Conservation (phyloP, 2,329 filamentous ascomycete species). For the Monilinia vaccinii-corymbosi region DNA sequence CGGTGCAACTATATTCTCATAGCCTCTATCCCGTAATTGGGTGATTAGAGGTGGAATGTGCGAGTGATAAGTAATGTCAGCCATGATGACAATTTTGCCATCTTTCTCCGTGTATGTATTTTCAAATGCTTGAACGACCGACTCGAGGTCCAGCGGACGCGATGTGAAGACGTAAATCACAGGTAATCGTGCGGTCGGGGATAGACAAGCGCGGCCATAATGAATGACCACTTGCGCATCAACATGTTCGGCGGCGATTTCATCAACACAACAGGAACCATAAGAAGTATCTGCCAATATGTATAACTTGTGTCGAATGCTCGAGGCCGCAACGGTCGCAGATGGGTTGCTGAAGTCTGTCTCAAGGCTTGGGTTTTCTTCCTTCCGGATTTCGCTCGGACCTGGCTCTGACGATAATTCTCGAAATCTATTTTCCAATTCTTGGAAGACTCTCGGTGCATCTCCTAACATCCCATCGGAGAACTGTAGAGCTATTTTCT, state of each 20-base stretch:
- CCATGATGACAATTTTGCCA: constrained; percentile 68
- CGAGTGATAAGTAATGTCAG: constrained; percentile 77
- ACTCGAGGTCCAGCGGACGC: constrained; percentile 54
- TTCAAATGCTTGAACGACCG: constrained; percentile 50
- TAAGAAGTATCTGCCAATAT: constrained; percentile 95
- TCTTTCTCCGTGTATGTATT: constrained; percentile 52
- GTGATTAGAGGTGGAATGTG: constrained; percentile 55
- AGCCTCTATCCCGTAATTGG: constrained; percentile 53
- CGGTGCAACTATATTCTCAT: constrained; percentile 59
- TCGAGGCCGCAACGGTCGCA: neutral
- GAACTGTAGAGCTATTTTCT: constrained; percentile 82
- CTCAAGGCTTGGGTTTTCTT: constrained; percentile 12
- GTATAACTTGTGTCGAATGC: constrained; percentile 43
- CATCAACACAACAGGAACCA: constrained; percentile 93
- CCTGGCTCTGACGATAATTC: constrained; percentile 7
- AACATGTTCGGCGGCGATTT: constrained; percentile 90
- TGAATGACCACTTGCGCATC: constrained; percentile 87
- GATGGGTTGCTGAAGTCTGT: constrained; percentile 17
- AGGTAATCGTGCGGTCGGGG: constrained; percentile 76
- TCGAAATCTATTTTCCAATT: constrained; percentile 45
- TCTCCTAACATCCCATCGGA: constrained; percentile 88
- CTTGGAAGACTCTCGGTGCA: constrained; percentile 68
- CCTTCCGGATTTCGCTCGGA: constrained; percentile 2
- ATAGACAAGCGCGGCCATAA: constrained; percentile 87
- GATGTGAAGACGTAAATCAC: constrained; percentile 87